Percentiles rank a stretch among this genome's conserved stretches.
phyloP scores from a whole-genome alignment of 2,329 filamentous ascomycete genomes.

The Chaetomium olivaceum region DNA sequence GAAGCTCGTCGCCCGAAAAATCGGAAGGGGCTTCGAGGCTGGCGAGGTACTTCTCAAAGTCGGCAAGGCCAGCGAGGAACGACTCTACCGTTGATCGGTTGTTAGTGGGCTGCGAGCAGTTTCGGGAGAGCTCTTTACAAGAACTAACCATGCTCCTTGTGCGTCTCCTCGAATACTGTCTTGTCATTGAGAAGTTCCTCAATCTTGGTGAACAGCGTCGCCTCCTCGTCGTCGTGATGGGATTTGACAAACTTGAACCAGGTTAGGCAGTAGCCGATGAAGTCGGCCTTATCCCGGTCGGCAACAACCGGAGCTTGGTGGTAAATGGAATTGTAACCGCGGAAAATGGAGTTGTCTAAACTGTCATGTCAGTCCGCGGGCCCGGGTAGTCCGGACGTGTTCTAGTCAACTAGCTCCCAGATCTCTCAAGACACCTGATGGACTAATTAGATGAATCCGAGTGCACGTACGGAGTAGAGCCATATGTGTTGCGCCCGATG shows the following conservation, averaged over 20 bases:
- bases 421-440: too few relatives aligned
- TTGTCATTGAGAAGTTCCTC: conserved; percentile 53
- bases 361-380: conserved; percentile 30
- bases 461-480: conserved; percentile 44
- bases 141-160: conserved; percentile 55
- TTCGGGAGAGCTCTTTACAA: background rate
- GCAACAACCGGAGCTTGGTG: conserved; percentile 56
- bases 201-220: conserved; percentile 56
- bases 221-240: conserved; percentile 63
- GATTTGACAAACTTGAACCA: conserved; percentile 61
- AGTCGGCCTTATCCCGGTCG: conserved; percentile 55
- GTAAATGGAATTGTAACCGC: conserved; percentile 65
- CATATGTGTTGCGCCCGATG: conserved; percentile 62
- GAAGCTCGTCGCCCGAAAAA: conserved; percentile 48
- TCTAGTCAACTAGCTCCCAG: too few relatives aligned
- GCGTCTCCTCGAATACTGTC: conserved; percentile 52
- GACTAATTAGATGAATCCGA: background rate
- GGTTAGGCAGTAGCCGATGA: conserved; percentile 58
- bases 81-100: conserved; percentile 37
- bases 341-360: conserved; percentile 59
- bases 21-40: conserved; percentile 44
- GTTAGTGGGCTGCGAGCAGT: background rate
- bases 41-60: conserved; percentile 55
- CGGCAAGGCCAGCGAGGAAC: conserved; percentile 53
- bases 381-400: background rate